These are phyloP conservation scores for Oligophagozyma castellii DNA, from an alignment of 1,139 yeast genomes.

Conservation along the genomic window DNA sequence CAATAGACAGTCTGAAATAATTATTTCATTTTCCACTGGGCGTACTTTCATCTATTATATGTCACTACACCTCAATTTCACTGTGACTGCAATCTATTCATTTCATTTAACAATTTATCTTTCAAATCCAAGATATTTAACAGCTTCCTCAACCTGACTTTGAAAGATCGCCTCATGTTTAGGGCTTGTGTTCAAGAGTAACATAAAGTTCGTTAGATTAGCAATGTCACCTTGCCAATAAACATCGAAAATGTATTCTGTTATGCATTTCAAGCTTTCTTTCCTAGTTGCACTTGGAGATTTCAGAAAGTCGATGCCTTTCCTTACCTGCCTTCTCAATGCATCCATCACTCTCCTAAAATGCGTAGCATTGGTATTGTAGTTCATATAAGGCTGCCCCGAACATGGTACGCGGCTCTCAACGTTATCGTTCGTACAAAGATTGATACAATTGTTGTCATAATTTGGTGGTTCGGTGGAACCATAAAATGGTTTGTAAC, in stretches of 20 bases:
- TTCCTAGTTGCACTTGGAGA: constrained; percentile 24
- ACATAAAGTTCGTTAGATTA: constrained; percentile 16
- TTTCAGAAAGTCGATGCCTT: constrained; percentile 22
- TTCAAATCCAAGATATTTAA: constrained; percentile 24
- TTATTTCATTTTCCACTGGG: too few relatives aligned
- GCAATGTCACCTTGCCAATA: constrained; percentile 23
- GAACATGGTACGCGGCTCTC: too few relatives aligned
- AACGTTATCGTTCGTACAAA: too few relatives aligned
- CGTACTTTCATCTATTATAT: too few relatives aligned
- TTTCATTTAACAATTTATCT: too few relatives aligned
- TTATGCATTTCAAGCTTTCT: constrained; percentile 19
- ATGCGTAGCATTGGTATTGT: background rate
- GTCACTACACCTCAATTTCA: too few relatives aligned
- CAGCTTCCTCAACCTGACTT: constrained; percentile 23
- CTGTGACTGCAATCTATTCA: too few relatives aligned
- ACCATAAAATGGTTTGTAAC: too few relatives aligned
- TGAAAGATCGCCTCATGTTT: constrained; percentile 19
- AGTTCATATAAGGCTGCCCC: too few relatives aligned
- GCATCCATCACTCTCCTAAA: constrained; percentile 6
- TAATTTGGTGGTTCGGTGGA: background rate
- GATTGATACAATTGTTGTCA: too few relatives aligned
- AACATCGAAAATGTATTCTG: constrained; percentile 25
- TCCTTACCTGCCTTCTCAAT: constrained; percentile 20
- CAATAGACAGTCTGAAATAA: too few relatives aligned
- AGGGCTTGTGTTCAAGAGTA: constrained; percentile 15